Percentiles rank a stretch among this genome's conserved stretches.
These are phyloP conservation scores for Casaregolazyma lundiana DNA, from an alignment of 1,139 yeast species.

Conservation along the genomic window DNA sequence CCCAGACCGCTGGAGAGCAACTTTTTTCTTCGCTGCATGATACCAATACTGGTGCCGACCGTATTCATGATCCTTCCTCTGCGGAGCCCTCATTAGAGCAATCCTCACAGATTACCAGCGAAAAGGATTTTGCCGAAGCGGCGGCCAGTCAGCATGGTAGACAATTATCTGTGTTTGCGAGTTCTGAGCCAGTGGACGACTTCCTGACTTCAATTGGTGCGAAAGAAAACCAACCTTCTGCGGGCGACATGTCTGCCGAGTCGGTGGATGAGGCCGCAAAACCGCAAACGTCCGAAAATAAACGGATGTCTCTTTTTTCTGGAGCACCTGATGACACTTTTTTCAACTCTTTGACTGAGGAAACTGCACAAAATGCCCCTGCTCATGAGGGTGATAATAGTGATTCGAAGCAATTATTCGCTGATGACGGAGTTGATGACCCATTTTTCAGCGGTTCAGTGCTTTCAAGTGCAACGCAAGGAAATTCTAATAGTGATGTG, in stretches of 20 bases:
- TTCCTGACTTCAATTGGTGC: slow-evolving; percentile 5
- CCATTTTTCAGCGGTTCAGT: slow-evolving; percentile 5
- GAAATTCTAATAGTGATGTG: not conserved
- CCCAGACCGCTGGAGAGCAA: too few relatives aligned
- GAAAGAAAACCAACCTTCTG: not conserved
- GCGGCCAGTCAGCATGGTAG: slow-evolving; percentile 1
- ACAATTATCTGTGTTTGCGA: slow-evolving; percentile 8
- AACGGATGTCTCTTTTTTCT: slow-evolving; percentile 22
- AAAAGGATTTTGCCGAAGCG: too few relatives aligned
- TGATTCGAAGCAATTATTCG: not conserved
- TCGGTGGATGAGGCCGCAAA: slow-evolving; percentile 3
- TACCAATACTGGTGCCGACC: too few relatives aligned
- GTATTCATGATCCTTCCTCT: too few relatives aligned
- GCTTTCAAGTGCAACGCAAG: not conserved
- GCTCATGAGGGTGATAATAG: not conserved
- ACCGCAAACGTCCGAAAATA: slow-evolving; percentile 14
- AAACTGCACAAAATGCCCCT: slow-evolving; percentile 6
- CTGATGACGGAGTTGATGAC: slow-evolving; percentile 9
- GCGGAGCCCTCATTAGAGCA: too few relatives aligned
- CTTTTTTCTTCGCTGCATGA: too few relatives aligned
- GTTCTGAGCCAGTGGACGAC: slow-evolving; percentile 4
- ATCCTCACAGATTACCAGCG: too few relatives aligned
- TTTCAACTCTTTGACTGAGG: slow-evolving; percentile 15
- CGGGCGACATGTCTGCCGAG: not conserved
- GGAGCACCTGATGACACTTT: slow-evolving; percentile 18